Evolutionary conservation across 352 stramenopile genomes (phyloP), one percentile per base, ranked within the genome.

Genomic region (Pilasporangium apinafurcum): DNA sequence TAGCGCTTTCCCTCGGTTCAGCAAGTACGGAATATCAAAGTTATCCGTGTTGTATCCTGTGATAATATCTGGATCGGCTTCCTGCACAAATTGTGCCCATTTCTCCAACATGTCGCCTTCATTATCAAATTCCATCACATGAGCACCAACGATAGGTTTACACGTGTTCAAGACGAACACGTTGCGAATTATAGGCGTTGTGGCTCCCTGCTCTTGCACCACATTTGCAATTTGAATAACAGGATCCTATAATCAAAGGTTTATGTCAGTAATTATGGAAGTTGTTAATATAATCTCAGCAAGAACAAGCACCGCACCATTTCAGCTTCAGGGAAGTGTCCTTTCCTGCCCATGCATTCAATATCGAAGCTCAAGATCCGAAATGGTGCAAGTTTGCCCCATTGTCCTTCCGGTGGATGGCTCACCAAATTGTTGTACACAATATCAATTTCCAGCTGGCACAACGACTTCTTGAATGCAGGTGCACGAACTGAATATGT

Each of bases 21-120:
- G 67, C 14, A 99, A 58, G 67, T 99, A 99, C 13, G 96, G 95
- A 29, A 99, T 92, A 62, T 99, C 97, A 62, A 99, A 99, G 68
- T 99, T 99, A 62, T 98, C 80, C 40, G 98, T 98, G 62, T 99
- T 99, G 77, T 99, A 99, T 16, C 97, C 97, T 21, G 97, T 99
- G 49, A 99, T 89, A 44, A 99, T 97, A 60, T 99, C 97, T 16
- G 96, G 95, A 58, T 99, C 97, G 51, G 83, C 86, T 43, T 87
- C 70, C 43, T 94, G 78, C 27, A 99, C 72, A 61, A 99, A 99
- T 4, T 65, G 59, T n/a, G 88, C 77, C 96, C 96, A 99, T 36
- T 97, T 96, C 47, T 98, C 78, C 10, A 99, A 81, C 76, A 99
- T 85, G 5, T 98, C 95, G 38, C 85, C 70, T 71, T 99, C 97